Evolutionary conservation across 768 basidiomycete species (phyloP).

Genomic region (Serendipita sp.): DNA sequence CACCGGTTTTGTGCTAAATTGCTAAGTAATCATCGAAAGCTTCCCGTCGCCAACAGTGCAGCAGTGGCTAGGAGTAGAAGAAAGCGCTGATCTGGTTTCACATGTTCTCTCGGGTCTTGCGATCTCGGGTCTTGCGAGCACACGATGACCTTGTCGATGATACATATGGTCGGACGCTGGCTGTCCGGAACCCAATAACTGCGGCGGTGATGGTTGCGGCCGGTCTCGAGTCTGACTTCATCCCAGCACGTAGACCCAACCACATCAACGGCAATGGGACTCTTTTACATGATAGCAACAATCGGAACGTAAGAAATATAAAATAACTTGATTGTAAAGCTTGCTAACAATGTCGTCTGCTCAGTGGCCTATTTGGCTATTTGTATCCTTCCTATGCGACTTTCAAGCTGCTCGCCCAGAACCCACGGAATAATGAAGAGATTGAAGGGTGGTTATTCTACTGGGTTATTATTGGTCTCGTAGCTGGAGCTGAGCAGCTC

Average conservation of each 20-base stretch:
- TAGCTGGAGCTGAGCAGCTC: constrained; percentile 47
- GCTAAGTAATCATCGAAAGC: no score
- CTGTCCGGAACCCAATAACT: no score
- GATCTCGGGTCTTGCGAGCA: no score
- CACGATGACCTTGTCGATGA: no score
- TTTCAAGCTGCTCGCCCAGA: constrained; percentile 37
- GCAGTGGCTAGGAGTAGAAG: no score
- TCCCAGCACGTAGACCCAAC: background rate
- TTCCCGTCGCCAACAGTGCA: no score
- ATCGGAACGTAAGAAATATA: background rate
- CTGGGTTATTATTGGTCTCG: constrained; percentile 45
- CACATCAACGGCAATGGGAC: background rate
- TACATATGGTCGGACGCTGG: no score
- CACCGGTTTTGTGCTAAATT: no score
- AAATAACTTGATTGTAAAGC: background rate
- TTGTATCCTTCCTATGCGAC: constrained; percentile 6
- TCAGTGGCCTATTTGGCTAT: constrained; percentile 4
- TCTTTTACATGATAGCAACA: background rate
- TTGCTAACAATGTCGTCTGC: background rate
- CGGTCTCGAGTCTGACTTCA: background rate
- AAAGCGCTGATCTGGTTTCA: no score
- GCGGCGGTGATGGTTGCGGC: no score
- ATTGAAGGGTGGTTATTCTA: constrained; percentile 45
- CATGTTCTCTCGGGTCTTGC: no score
- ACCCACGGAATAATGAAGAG: constrained; percentile 34